Percentiles rank a stretch among this genome's conserved stretches.
phyloP scores from a whole-genome alignment of 139 green algal species.

The Astrephomene gubernaculifera region DNA sequence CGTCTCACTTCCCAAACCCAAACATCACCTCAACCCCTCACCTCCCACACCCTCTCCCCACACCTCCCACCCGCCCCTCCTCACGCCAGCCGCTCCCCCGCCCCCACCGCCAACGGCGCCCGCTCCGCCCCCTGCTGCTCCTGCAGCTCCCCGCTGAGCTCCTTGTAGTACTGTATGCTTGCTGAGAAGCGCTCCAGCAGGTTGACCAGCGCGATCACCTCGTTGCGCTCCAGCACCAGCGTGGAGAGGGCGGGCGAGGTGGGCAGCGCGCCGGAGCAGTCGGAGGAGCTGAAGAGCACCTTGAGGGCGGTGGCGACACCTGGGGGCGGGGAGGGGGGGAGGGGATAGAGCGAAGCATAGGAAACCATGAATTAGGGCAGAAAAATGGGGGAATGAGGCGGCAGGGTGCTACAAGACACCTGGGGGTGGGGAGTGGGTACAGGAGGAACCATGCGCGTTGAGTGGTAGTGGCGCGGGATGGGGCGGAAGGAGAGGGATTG shows the following conservation, averaged over 20 bases:
- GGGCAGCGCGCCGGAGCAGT: conserved; percentile 59
- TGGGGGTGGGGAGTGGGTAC: neutral
- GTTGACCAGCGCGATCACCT: conserved; percentile 97
- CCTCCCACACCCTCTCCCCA: neutral
- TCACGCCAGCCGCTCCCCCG: conserved; percentile 1
- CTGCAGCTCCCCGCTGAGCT: conserved; percentile 26
- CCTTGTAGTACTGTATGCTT: conserved; percentile 72
- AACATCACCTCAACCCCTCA: neutral
- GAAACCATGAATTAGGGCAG: too few relatives aligned
- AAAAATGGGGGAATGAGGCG: neutral
- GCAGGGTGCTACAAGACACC: neutral
- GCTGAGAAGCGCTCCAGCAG: conserved; percentile 83
- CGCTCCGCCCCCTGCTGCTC: neutral
- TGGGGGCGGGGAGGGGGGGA: conserved; percentile 34
- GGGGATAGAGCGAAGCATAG: too few relatives aligned
- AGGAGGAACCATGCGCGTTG: neutral
- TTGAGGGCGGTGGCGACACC: conserved; percentile 95
- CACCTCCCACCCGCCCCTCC: neutral
- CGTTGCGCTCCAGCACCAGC: conserved; percentile 89
- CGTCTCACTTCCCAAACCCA: neutral
- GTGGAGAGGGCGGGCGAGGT: conserved; percentile 3
- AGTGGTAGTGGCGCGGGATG: neutral
- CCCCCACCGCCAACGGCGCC: conserved; percentile 5
- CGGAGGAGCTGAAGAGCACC: conserved; percentile 86
- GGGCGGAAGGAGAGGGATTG: neutral